Evolutionary conservation across 495 filamentous ascomycete species (phyloP).

Genomic region (Lasiosphaeriaceae sp.): DNA sequence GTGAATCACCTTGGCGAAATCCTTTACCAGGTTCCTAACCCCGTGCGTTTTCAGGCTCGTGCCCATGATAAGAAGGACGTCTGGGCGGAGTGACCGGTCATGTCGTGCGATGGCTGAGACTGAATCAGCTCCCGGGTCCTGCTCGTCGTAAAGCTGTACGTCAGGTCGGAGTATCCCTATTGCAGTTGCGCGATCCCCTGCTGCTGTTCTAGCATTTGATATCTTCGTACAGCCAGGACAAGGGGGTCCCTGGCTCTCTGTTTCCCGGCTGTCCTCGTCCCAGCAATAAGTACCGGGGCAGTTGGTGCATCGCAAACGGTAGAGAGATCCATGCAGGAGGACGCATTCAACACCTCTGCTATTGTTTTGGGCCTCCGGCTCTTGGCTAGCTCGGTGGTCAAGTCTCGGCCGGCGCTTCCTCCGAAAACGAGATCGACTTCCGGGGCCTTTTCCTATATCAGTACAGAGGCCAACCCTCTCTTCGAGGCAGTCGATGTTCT

Average conservation of each 20-base stretch:
- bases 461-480: conserved; percentile 14
- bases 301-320: conserved; percentile 13
- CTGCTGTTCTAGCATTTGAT: conserved; percentile 10
- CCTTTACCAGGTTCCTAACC: conserved; percentile 14
- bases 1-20: conserved; percentile 12
- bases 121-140: conserved; percentile 12
- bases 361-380: conserved; percentile 6
- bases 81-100: conserved; percentile 13
- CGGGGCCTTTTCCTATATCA: conserved; percentile 5
- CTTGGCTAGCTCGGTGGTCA: neutral
- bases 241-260: conserved; percentile 6
- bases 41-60: conserved; percentile 15
- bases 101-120: conserved; percentile 14
- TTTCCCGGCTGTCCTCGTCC: conserved; percentile 10
- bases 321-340: conserved; percentile 15
- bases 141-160: conserved; percentile 13
- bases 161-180: conserved; percentile 11
- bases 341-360: conserved; percentile 10
- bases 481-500: conserved; percentile 16
- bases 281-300: conserved; percentile 8
- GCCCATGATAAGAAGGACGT: conserved; percentile 18
- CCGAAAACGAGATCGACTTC: conserved; percentile 11
- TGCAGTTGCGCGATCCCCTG: conserved; percentile 10
- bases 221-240: conserved; percentile 10
- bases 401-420: conserved; percentile 2